Conservation (phyloP, 108 stramenopile species). For the Nitzschia sp. region DNA sequence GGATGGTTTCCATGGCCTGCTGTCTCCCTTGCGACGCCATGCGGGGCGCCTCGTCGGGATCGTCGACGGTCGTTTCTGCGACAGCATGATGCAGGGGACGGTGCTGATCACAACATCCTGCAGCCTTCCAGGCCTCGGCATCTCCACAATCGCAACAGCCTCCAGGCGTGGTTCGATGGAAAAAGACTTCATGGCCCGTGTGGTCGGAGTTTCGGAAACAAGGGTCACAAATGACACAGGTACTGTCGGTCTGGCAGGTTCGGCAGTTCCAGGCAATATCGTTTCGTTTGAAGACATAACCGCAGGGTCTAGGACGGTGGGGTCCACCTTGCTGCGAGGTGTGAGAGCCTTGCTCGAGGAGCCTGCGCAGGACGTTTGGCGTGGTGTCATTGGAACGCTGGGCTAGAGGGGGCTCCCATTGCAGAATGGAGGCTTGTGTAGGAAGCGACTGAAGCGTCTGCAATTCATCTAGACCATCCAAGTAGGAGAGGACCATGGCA, state of each 20-base stretch:
- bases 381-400: conserved; percentile 24
- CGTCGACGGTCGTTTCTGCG: conserved; percentile 25
- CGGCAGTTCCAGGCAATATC: conserved; percentile 99
- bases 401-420: conserved; percentile 8
- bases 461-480: conserved; percentile 36
- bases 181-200: conserved; percentile 95
- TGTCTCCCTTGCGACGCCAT: conserved; percentile 33
- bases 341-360: conserved; percentile 29
- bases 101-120: conserved; percentile 88
- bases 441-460: neutral
- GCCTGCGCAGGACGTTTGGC: conserved; percentile 21
- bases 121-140: conserved; percentile 90
- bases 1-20: conserved; percentile 66
- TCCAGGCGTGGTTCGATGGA: conserved; percentile 93
- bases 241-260: conserved; percentile 93
- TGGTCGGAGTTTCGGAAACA: conserved; percentile 92
- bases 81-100: conserved; percentile 41
- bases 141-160: conserved; percentile 99
- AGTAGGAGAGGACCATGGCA: conserved; percentile 71
- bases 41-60: conserved; percentile 53
- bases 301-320: conserved; percentile 69
- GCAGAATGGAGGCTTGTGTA: conserved; percentile 8
- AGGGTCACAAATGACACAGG: conserved; percentile 94
- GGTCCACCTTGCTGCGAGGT: neutral
- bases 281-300: conserved; percentile 91